A percentile compares a stretch with the other conserved stretches of the same genome.
Evolutionary conservation across 495 filamentous ascomycete species (phyloP).

Genomic region (Cercophora scortea): DNA sequence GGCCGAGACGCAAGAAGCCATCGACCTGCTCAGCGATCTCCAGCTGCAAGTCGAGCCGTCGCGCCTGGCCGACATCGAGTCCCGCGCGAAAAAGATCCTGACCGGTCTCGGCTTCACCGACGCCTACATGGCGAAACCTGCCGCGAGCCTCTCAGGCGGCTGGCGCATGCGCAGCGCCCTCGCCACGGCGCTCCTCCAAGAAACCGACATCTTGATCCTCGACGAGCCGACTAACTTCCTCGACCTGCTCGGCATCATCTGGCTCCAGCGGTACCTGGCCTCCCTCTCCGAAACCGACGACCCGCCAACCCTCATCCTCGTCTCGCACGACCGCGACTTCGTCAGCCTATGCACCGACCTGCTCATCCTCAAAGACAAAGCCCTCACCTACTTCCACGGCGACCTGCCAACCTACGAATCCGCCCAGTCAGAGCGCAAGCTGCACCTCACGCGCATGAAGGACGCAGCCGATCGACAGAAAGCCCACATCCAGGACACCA

Average conservation of each 20-base stretch:
- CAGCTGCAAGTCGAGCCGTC: slow-evolving; percentile 50
- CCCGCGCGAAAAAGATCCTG: slow-evolving; percentile 55
- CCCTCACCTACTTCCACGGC: slow-evolving; percentile 60
- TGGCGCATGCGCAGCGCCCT: slow-evolving; percentile 71
- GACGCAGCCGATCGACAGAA: slow-evolving; percentile 71
- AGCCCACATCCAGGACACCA: slow-evolving; percentile 67
- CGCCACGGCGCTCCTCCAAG: slow-evolving; percentile 57
- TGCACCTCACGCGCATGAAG: slow-evolving; percentile 63
- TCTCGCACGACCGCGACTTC: slow-evolving; percentile 77
- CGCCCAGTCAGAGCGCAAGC: slow-evolving; percentile 54
- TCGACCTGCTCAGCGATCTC: slow-evolving; percentile 53
- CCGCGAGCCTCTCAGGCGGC: slow-evolving; percentile 63
- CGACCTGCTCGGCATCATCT: slow-evolving; percentile 73
- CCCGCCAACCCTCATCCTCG: slow-evolving; percentile 54
- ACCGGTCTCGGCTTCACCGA: slow-evolving; percentile 66
- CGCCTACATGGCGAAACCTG: slow-evolving; percentile 44
- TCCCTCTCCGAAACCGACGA: slow-evolving; percentile 31
- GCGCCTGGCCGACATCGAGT: slow-evolving; percentile 45
- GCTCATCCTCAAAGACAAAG: slow-evolving; percentile 63
- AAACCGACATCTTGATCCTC: slow-evolving; percentile 72
- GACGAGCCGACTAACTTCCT: slow-evolving; percentile 86
- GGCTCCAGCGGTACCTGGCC: slow-evolving; percentile 65
- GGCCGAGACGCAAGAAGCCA: slow-evolving; percentile 54
- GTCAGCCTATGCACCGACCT: slow-evolving; percentile 65
- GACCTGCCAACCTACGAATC: slow-evolving; percentile 61